A percentile compares a stretch with the other conserved stretches of the same genome.
These are phyloP conservation scores for Aspergillus sp. DNA, from an alignment of 2,329 filamentous ascomycete species.

Conservation along the genomic window DNA sequence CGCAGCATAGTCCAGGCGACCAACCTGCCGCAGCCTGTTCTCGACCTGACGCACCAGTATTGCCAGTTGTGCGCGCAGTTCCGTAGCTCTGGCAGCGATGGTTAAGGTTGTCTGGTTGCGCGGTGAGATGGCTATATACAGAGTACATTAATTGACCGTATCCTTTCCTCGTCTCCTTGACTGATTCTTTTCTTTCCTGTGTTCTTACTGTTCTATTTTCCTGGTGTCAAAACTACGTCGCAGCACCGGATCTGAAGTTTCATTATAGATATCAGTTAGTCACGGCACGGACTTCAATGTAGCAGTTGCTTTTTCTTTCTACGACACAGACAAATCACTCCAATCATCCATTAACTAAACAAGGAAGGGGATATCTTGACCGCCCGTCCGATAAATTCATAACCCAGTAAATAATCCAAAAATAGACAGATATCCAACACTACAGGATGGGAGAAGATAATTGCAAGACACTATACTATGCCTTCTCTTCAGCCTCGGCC, in stretches of 20 bases:
- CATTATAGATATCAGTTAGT: slow-evolving; percentile 3
- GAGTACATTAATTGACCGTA: not conserved
- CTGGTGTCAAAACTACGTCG: not conserved
- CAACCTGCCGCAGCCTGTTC: slow-evolving; percentile 84
- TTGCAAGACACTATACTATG: not conserved
- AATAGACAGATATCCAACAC: too few species aligned
- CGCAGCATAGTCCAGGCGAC: slow-evolving; percentile 96
- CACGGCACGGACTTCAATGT: not conserved
- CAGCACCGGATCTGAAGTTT: not conserved
- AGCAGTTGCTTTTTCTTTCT: not conserved
- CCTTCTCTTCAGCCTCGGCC: slow-evolving; percentile 26
- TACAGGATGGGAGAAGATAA: not conserved
- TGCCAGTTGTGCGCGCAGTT: slow-evolving; percentile 92
- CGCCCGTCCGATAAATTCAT: too few species aligned
- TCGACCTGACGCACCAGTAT: slow-evolving; percentile 95
- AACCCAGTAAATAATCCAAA: too few species aligned
- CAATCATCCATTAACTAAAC: too few species aligned
- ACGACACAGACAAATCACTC: not conserved
- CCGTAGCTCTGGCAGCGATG: slow-evolving; percentile 87
- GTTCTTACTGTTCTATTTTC: slow-evolving; percentile 4
- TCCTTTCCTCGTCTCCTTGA: not conserved
- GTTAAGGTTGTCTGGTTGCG: slow-evolving; percentile 46
- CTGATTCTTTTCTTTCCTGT: slow-evolving; percentile 3
- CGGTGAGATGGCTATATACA: not conserved
- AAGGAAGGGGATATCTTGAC: too few species aligned